These are phyloP conservation scores for Magnolia sinica DNA, from an alignment of 164 flowering plant genomes.

Conservation along the genomic window DNA sequence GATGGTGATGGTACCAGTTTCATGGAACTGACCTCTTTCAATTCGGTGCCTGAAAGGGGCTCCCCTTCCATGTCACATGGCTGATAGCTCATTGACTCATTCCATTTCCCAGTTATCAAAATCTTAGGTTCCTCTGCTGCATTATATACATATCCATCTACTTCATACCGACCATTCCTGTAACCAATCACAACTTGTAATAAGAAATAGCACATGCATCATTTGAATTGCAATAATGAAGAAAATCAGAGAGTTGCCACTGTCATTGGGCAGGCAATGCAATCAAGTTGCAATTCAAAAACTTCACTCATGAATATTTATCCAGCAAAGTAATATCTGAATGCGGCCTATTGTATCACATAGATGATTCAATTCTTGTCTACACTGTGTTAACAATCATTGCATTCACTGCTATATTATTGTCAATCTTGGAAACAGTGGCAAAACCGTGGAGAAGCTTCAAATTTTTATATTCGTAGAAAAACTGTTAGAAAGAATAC, in stretches of 20 bases:
- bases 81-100: slow-evolving; percentile 73
- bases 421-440: no score
- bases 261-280: neutral
- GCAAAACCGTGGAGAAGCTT: no score
- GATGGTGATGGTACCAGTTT: neutral
- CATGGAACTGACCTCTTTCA: slow-evolving; percentile 54
- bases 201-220: neutral
- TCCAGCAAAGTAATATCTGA: neutral
- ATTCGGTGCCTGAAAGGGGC: slow-evolving; percentile 71
- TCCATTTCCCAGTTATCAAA: slow-evolving; percentile 89
- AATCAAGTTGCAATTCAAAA: neutral
- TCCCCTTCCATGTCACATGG: slow-evolving; percentile 85
- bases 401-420: no score
- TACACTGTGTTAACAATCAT: no score
- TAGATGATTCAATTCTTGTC: neutral
- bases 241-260: no score
- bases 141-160: slow-evolving; percentile 84
- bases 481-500: no score
- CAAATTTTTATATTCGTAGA: no score
- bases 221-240: neutral
- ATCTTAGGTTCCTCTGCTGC: slow-evolving; percentile 75
- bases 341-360: neutral
- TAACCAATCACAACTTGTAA: slow-evolving; percentile 9
- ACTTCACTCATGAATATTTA: neutral
- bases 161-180: slow-evolving; percentile 87